Percentiles rank a stretch among this genome's conserved stretches.
phyloP scores from a whole-genome alignment of 192 early-diverging fungal species.

The Podila horticola region DNA sequence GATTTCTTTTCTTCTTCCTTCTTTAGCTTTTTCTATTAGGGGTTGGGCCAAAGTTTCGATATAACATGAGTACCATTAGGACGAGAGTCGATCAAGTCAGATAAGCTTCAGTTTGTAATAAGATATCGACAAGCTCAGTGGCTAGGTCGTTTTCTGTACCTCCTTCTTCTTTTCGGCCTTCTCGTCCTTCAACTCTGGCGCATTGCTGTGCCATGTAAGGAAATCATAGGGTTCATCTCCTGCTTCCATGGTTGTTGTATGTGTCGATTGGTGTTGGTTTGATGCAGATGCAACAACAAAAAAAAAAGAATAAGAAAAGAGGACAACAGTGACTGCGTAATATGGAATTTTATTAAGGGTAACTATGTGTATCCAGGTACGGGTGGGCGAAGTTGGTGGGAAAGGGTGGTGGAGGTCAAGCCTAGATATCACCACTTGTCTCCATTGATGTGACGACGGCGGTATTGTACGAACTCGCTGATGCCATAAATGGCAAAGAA shows the following conservation, averaged over 20 bases:
- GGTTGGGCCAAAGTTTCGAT: neutral
- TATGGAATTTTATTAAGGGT: neutral
- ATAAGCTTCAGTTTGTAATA: neutral
- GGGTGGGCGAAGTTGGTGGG: no score
- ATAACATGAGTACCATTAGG: neutral
- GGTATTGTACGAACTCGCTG: slow-evolving; percentile 37
- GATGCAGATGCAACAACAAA: neutral
- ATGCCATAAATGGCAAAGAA: slow-evolving; percentile 33
- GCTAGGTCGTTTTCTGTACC: neutral
- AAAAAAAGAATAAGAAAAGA: slow-evolving; percentile 1
- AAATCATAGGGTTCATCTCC: slow-evolving; percentile 49
- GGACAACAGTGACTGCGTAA: slow-evolving; percentile 2
- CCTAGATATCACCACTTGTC: slow-evolving; percentile 15
- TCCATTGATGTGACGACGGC: slow-evolving; percentile 25
- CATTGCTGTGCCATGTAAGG: slow-evolving; percentile 53
- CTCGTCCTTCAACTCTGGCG: slow-evolving; percentile 40
- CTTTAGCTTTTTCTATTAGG: slow-evolving; percentile 37
- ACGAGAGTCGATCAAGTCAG: neutral
- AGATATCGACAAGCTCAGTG: neutral
- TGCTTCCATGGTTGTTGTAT: slow-evolving; percentile 18
- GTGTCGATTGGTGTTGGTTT: neutral
- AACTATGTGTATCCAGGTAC: no score
- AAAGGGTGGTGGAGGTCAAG: no score
- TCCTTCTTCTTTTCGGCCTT: slow-evolving; percentile 47
- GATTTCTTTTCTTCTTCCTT: slow-evolving; percentile 37